Percentiles rank a stretch among this genome's conserved stretches.
Conservation (phyloP, 306 rosid species). For the Acacia crassicarpa region DNA sequence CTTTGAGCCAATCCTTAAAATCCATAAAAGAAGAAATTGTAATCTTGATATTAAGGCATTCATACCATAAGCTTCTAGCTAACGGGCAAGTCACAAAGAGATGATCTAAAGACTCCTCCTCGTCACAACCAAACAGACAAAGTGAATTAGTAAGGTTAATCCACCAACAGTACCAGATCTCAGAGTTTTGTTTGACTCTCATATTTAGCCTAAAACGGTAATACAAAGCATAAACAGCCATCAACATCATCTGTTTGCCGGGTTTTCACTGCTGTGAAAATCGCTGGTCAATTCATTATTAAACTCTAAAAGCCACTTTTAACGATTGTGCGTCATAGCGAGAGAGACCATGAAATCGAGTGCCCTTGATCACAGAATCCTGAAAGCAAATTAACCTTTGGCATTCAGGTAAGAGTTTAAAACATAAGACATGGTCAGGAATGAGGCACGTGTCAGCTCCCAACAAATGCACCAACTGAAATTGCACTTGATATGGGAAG, state of each 20-base stretch:
- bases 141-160: slow-evolving; percentile 36
- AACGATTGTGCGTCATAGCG: background rate
- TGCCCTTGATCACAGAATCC: slow-evolving; percentile 12
- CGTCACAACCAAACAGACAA: background rate
- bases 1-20: too few relatives aligned
- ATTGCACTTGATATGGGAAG: background rate
- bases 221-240: background rate
- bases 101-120: too few relatives aligned
- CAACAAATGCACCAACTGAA: background rate
- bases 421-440: background rate
- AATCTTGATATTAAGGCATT: too few relatives aligned
- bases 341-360: slow-evolving; percentile 3
- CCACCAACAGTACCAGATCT: slow-evolving; percentile 21
- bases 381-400: slow-evolving; percentile 20
- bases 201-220: slow-evolving; percentile 12
- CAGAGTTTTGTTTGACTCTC: slow-evolving; percentile 7
- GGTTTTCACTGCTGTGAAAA: slow-evolving; percentile 28
- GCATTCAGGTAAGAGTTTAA: background rate
- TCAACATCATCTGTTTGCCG: background rate
- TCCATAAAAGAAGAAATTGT: too few relatives aligned
- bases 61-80: too few relatives aligned
- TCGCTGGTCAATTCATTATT: slow-evolving; percentile 18
- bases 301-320: slow-evolving; percentile 8
- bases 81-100: too few relatives aligned
- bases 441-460: background rate